A percentile compares a stretch with the other conserved stretches of the same genome.
Conservation (phyloP, 768 basidiomycete species). For the Suillus alpinus region DNA sequence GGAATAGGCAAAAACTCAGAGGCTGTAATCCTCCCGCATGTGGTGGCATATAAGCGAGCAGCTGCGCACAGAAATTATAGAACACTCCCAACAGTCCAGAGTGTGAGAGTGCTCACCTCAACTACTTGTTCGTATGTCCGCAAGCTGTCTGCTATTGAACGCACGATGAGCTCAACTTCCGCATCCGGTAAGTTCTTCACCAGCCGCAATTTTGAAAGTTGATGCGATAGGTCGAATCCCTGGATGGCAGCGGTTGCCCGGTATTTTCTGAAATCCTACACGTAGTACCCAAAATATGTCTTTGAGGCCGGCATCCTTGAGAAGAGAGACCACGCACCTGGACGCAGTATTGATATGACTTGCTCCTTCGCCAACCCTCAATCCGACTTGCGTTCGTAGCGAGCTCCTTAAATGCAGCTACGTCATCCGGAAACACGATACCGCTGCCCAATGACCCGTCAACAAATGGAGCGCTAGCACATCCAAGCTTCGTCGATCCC, state of each 20-base stretch:
- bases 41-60: slow-evolving; percentile 74
- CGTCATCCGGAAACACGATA: slow-evolving; percentile 74
- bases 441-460: slow-evolving; percentile 69
- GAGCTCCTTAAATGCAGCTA: slow-evolving; percentile 63
- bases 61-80: slow-evolving; percentile 39
- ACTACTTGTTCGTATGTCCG: slow-evolving; percentile 85
- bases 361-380: slow-evolving; percentile 89
- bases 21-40: slow-evolving; percentile 82
- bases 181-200: slow-evolving; percentile 67
- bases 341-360: slow-evolving; percentile 71
- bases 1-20: slow-evolving; percentile 87
- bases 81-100: background rate
- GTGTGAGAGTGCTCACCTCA: slow-evolving; percentile 53
- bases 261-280: slow-evolving; percentile 65
- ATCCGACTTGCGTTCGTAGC: slow-evolving; percentile 77
- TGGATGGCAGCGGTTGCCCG: slow-evolving; percentile 59
- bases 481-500: slow-evolving; percentile 76
- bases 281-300: background rate
- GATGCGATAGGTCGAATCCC: slow-evolving; percentile 84
- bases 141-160: slow-evolving; percentile 66
- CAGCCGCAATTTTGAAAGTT: slow-evolving; percentile 76
- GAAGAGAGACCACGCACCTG: slow-evolving; percentile 45
- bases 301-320: background rate
- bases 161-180: slow-evolving; percentile 76
- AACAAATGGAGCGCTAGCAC: slow-evolving; percentile 53